phyloP scores from a whole-genome alignment of 2,329 filamentous ascomycete genomes.

The Apiospora phragmitis region DNA sequence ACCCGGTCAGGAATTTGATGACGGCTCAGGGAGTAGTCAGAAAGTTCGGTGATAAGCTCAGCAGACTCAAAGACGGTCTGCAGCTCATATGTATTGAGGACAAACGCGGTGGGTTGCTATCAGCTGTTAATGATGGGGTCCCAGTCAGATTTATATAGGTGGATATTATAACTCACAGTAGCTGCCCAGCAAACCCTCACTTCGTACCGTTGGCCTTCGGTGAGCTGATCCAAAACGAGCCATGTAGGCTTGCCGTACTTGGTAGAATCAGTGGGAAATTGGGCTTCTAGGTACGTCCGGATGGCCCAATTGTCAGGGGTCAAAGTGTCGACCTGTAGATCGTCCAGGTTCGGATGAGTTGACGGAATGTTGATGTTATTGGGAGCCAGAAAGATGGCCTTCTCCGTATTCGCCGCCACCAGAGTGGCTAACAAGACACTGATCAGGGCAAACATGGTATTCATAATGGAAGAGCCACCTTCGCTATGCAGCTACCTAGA shows the following conservation, averaged over 20 bases:
- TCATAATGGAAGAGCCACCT: conserved; percentile 16
- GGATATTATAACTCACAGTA: conserved; percentile 61
- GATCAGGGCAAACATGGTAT: conserved; percentile 20
- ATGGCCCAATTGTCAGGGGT: conserved; percentile 57
- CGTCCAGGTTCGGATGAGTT: conserved; percentile 54
- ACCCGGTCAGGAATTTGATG: conserved; percentile 34
- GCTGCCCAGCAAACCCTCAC: conserved; percentile 92
- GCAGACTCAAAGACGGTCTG: conserved; percentile 61
- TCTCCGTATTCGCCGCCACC: conserved; percentile 78
- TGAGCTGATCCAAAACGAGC: conserved; percentile 73
- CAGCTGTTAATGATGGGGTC: conserved; percentile 8
- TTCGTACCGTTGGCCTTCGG: conserved; percentile 79
- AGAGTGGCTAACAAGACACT: neutral
- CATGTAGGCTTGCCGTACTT: conserved; percentile 68
- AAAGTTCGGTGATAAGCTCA: conserved; percentile 65
- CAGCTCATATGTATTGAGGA: conserved; percentile 64
- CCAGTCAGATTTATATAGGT: neutral
- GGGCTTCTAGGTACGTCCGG: conserved; percentile 64
- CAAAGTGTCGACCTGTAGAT: conserved; percentile 65
- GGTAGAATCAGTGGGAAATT: conserved; percentile 60
- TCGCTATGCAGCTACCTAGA: neutral
- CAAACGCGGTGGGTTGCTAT: conserved; percentile 77
- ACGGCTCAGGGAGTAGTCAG: conserved; percentile 57
- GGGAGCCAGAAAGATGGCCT: conserved; percentile 83
- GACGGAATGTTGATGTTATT: conserved; percentile 54